Base-by-base conservation (phyloP, 169 alveolate genomes). In the Eimeria brunetti region DNA sequence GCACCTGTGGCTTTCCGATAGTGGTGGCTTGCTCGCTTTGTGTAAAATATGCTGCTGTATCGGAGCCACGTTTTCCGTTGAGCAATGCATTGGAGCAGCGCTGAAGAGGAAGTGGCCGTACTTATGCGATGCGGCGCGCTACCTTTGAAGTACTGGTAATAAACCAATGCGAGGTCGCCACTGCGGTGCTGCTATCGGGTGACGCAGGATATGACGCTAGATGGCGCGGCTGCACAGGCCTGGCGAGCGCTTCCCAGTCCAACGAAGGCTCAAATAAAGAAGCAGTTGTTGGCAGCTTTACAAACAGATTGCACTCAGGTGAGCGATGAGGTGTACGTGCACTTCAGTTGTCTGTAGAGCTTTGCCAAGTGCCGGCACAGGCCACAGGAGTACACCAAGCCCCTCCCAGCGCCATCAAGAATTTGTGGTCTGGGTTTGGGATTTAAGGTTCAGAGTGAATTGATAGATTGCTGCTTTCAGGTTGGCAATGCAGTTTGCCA, bases 401-500 rank as follows among this genome's bases (percentile, higher is more conserved):
- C 2, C n/a, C 51, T 69, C 80, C 51, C 83, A 38, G 6, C 53
- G 33, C 83, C 83, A 12, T 6, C 53, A 36, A 27, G 44, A 49
- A 27, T 24, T 46, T 49, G 69, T 11, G 16, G 9, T n/a, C 14
- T 30, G 27, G 46, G n/a, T 49, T 24, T 46, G 9, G 41, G 49
- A 9, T 38, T 0, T 12, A 78, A 8, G 27, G 36, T 11, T 9
- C 60, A 44, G 4, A 27, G 8, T 49, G 67, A 9, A 20, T 20
- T 24, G 12, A 12, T 12, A 12, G n/a, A n/a, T 2, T 46, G 88
- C 27, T 64, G 36, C 71, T 44, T 36, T 73, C 95, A 88, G 93
- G 96, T 94, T 30, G 93, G 95, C 33, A 88, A 84, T 30, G 97
- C 97, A 30, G 96, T 96, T 44, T 96, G 97, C 93, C 97, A 96